Evolutionary conservation across 163 green algal genomes (phyloP), one percentile per base, ranked within the genome.

Genomic region (Trebouxiophyceae sp.): DNA sequence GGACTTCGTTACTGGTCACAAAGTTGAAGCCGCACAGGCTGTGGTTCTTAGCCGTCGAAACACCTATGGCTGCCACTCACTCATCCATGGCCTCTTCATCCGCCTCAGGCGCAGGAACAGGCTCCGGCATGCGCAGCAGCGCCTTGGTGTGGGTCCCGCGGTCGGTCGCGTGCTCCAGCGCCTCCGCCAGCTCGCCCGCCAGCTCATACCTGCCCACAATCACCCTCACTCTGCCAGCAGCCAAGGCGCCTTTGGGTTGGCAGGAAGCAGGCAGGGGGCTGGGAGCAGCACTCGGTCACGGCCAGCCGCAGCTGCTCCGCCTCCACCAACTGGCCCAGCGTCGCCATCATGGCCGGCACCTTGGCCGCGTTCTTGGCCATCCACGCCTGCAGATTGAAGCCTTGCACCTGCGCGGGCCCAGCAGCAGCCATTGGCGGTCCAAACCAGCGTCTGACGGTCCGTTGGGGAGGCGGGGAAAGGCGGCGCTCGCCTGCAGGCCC

Each of bases 351-450:
- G 12, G 68, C 64, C 50, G 73, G 57, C 5, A 81, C 19, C 65
- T 72, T 68, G 31, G 71, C 82, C 34, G 45, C 70, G 69, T 85
- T 80, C 4, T 72, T 68, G 26, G 66, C 57, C 70, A 85, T 79
- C 86, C 86, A 94, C 33, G 72, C 70, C 20, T 84, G 69, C 54
- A 88, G 60, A 67, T 90, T 91, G 74, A 91, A 91, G 7, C 87
- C 87, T 34, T 61, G 62, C n/a, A 86, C 80, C 70, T 81, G 69
- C 29, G 76, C 32, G 33, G 33, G n/a, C 16, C 30, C 7, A 63
- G 19, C 19, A 61, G 20, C 54, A 45, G 5, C 22, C 44, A 55
- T 60, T 5, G 6, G 26, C 8, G 3, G 1, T 33, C 45, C 32
- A 26, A 2, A 32, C 31, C 30, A 47, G 3, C 57, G 29, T n/a